Percentiles rank a stretch among this genome's conserved stretches.
Conservation (phyloP, 2,329 filamentous ascomycete genomes). For the Albifimbria verrucaria region DNA sequence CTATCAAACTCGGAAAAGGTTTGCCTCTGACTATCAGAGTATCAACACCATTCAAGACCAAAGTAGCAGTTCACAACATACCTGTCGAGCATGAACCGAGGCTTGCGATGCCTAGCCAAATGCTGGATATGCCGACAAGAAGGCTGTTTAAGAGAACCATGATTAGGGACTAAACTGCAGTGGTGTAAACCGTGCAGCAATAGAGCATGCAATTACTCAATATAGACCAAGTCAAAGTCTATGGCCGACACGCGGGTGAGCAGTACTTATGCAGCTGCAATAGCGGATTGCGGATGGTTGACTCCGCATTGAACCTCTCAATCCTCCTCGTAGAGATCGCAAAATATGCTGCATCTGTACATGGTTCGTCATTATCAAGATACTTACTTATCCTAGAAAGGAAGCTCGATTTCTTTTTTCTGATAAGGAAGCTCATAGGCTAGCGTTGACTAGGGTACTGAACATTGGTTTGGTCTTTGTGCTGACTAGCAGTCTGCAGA, state of each 20-base stretch:
- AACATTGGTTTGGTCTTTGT: too few species aligned
- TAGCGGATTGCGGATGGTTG: neutral
- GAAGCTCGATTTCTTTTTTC: neutral
- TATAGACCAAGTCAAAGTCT: neutral
- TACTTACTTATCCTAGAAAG: neutral
- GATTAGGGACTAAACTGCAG: neutral
- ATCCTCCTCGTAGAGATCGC: neutral
- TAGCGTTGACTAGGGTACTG: too few species aligned
- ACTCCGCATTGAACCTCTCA: neutral
- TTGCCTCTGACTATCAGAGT: constrained; percentile 4
- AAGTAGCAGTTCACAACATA: neutral
- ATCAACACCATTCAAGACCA: neutral
- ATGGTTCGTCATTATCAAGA: neutral
- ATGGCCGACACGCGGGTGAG: neutral
- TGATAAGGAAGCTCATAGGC: neutral
- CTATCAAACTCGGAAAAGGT: constrained; percentile 27
- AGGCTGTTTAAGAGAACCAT: neutral
- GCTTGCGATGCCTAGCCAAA: neutral
- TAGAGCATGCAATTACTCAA: too few species aligned
- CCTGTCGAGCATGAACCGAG: neutral
- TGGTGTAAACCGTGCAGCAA: neutral
- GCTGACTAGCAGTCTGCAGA: too few species aligned
- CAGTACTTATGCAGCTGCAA: neutral
- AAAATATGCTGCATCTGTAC: neutral
- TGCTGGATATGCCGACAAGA: neutral